A percentile compares a stretch with the other conserved stretches of the same genome.
phyloP scores from a whole-genome alignment of 129 eudicot species.

The Flaveria brownii region DNA sequence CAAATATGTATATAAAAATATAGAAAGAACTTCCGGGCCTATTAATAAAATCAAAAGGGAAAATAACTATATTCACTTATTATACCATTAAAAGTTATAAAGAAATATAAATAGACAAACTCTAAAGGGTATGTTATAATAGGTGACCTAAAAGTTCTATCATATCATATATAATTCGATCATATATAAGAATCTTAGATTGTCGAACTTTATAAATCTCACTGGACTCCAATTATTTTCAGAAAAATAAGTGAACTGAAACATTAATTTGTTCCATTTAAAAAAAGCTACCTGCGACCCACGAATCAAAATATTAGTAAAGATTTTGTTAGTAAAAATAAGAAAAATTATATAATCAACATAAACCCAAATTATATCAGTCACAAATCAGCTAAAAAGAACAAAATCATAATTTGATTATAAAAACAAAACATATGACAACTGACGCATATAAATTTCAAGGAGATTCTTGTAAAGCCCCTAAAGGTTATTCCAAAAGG shows the following conservation, averaged over 20 bases:
- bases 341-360: background rate
- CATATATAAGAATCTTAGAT: background rate
- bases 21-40: background rate
- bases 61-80: background rate
- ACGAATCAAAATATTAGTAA: background rate
- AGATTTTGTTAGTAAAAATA: background rate
- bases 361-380: background rate
- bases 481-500: background rate
- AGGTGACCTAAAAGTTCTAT: background rate
- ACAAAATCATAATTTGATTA: background rate
- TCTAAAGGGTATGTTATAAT: background rate
- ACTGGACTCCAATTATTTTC: background rate
- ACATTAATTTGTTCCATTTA: background rate
- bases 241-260: background rate
- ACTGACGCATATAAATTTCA: slow-evolving; percentile 17
- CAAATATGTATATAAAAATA: background rate
- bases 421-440: slow-evolving; percentile 25
- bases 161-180: background rate
- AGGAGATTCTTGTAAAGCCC: slow-evolving; percentile 26
- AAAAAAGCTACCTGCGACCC: background rate
- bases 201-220: background rate
- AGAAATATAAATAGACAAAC: background rate
- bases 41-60: background rate
- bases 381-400: slow-evolving; percentile 17
- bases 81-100: background rate